Conservation (phyloP, 306 rosid genomes). For the Fragaria vesca region DNA sequence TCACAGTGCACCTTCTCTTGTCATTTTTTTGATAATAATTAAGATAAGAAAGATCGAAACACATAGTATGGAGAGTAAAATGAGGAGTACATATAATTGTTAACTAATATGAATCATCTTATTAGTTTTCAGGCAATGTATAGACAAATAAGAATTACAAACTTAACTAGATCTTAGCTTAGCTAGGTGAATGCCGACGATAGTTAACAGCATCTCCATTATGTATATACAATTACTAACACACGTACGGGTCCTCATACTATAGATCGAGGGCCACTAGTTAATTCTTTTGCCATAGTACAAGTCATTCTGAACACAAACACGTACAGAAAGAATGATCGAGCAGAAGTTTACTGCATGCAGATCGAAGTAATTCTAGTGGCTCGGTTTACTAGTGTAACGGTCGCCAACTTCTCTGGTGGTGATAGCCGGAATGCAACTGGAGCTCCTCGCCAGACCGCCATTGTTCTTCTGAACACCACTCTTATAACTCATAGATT, state of each 20-base stretch:
- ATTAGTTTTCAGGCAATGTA: neutral
- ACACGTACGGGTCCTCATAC: neutral
- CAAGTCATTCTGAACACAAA: neutral
- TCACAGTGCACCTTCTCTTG: no score
- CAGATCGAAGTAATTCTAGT: neutral
- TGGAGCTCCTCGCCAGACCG: conserved; percentile 36
- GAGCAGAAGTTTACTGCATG: neutral
- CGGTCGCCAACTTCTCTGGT: conserved; percentile 19
- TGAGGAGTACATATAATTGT: no score
- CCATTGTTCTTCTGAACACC: neutral
- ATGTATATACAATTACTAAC: neutral
- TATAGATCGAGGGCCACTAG: no score
- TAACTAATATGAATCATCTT: neutral
- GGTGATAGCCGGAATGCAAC: conserved; percentile 46
- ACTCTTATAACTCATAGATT: conserved; percentile 26
- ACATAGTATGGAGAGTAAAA: no score
- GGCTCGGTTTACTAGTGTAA: neutral
- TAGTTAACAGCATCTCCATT: neutral
- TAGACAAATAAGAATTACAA: neutral
- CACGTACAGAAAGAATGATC: neutral
- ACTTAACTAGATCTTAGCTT: neutral
- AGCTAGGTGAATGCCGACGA: neutral
- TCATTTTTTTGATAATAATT: no score
- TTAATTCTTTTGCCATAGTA: no score
- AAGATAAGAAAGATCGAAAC: no score